phyloP scores from a whole-genome alignment of 2,329 filamentous ascomycete genomes.

The Ampelomyces quisqualis region DNA sequence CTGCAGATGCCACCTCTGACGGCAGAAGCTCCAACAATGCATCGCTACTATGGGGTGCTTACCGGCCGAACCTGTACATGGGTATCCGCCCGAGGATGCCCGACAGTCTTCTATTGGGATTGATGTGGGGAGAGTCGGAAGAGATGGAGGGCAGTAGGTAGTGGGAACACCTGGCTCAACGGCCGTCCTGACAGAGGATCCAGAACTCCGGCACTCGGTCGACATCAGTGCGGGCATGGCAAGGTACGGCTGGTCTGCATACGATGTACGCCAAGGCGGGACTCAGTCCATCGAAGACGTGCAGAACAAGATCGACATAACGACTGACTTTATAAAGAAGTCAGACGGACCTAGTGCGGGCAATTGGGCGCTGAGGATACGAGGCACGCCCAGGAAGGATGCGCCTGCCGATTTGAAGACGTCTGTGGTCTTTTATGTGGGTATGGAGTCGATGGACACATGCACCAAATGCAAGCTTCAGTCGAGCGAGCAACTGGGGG shows the following conservation, averaged over 20 bases:
- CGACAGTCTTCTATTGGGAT: constrained; percentile 73
- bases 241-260: constrained; percentile 96
- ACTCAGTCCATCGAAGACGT: constrained; percentile 85
- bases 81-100: constrained; percentile 79
- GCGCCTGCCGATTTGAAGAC: constrained; percentile 67
- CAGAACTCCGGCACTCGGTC: constrained; percentile 80
- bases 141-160: constrained; percentile 71
- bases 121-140: constrained; percentile 88
- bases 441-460: constrained; percentile 70
- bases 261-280: constrained; percentile 82
- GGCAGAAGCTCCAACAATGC: constrained; percentile 58
- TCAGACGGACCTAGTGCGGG: constrained; percentile 81
- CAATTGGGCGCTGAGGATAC: constrained; percentile 85
- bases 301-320: constrained; percentile 81
- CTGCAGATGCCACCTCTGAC: constrained; percentile 11
- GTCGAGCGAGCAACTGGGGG: constrained; percentile 55
- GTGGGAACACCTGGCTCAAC: neutral
- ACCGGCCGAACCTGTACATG: constrained; percentile 90
- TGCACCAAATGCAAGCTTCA: constrained; percentile 50
- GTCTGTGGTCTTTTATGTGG: constrained; percentile 76
- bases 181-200: constrained; percentile 9
- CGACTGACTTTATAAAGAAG: constrained; percentile 87
- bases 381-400: constrained; percentile 71
- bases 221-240: constrained; percentile 90
- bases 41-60: constrained; percentile 91